A percentile compares a stretch with the other conserved stretches of the same genome.
These are phyloP conservation scores for Colletotrichum abscissum DNA, from an alignment of 2,329 filamentous ascomycete species.

Conservation along the genomic window DNA sequence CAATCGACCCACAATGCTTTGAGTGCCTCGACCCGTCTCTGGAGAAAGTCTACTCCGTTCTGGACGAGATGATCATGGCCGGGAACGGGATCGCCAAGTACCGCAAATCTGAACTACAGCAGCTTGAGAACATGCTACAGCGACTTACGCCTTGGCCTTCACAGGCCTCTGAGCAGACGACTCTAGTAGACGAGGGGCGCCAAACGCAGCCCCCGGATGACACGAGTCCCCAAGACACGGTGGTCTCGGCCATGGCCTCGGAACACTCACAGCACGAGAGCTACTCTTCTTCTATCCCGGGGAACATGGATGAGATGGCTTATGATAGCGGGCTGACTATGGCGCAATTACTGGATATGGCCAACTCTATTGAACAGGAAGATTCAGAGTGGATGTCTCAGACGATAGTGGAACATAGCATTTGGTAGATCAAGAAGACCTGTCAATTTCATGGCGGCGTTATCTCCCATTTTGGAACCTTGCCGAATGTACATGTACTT, in stretches of 20 bases:
- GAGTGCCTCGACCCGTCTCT: slow-evolving; percentile 51
- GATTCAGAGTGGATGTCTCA: slow-evolving; percentile 60
- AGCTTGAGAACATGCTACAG: slow-evolving; percentile 53
- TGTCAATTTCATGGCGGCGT: too few species aligned
- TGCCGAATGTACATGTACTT: too few species aligned
- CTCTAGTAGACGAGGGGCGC: neutral
- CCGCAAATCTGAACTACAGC: slow-evolving; percentile 56
- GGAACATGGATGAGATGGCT: slow-evolving; percentile 39
- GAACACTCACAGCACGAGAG: slow-evolving; percentile 24
- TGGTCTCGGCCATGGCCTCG: slow-evolving; percentile 7
- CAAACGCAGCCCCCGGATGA: neutral
- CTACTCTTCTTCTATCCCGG: slow-evolving; percentile 23
- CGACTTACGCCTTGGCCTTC: slow-evolving; percentile 37
- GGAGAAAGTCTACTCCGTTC: slow-evolving; percentile 53
- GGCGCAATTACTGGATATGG: slow-evolving; percentile 59
- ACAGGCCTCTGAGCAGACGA: slow-evolving; percentile 11
- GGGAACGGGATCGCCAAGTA: slow-evolving; percentile 59
- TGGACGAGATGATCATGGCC: slow-evolving; percentile 58
- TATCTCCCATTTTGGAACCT: too few species aligned
- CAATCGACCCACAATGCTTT: slow-evolving; percentile 48
- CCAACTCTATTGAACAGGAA: slow-evolving; percentile 56
- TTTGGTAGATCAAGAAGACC: slow-evolving; percentile 44
- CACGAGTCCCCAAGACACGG: slow-evolving; percentile 8
- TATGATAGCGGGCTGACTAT: slow-evolving; percentile 53
- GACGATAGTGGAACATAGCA: slow-evolving; percentile 55